Evolutionary conservation across 192 early-diverging fungal genomes (phyloP).

Genomic region (Coemansia sp.): DNA sequence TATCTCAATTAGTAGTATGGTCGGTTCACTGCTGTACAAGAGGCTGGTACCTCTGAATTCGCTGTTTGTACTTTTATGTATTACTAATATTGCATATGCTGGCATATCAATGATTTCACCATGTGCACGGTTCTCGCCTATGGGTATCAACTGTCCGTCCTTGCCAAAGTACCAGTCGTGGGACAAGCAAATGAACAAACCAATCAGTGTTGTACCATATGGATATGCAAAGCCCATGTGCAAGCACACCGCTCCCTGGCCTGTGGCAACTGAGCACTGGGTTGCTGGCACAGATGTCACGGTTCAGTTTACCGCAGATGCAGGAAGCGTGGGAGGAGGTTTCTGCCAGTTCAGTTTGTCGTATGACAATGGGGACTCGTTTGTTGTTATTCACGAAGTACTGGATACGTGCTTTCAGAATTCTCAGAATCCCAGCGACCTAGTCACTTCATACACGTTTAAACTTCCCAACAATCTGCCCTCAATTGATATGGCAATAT

Average conservation of each 20-base stretch:
- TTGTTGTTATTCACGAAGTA: slow-evolving; percentile 56
- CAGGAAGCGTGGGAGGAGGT: slow-evolving; percentile 57
- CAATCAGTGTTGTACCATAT: slow-evolving; percentile 12
- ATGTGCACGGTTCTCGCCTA: slow-evolving; percentile 31
- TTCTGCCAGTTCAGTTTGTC: slow-evolving; percentile 69
- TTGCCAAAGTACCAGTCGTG: slow-evolving; percentile 30
- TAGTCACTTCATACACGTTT: slow-evolving; percentile 34
- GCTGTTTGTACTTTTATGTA: neutral
- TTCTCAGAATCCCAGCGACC: slow-evolving; percentile 43
- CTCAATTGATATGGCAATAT: slow-evolving; percentile 26
- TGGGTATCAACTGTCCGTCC: slow-evolving; percentile 34
- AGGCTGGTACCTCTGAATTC: neutral
- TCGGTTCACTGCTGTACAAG: neutral
- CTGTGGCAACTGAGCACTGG: slow-evolving; percentile 24
- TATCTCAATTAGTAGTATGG: neutral
- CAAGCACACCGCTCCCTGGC: slow-evolving; percentile 34
- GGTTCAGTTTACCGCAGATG: slow-evolving; percentile 44
- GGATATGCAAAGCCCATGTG: slow-evolving; percentile 17
- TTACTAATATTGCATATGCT: slow-evolving; percentile 12
- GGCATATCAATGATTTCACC: slow-evolving; percentile 26
- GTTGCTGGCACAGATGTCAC: slow-evolving; percentile 38
- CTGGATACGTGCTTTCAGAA: slow-evolving; percentile 39
- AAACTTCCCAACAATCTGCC: slow-evolving; percentile 43
- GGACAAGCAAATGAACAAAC: slow-evolving; percentile 42
- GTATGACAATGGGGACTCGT: slow-evolving; percentile 58